phyloP scores from a whole-genome alignment of 768 basidiomycete species.

The Amanita jacksonii region DNA sequence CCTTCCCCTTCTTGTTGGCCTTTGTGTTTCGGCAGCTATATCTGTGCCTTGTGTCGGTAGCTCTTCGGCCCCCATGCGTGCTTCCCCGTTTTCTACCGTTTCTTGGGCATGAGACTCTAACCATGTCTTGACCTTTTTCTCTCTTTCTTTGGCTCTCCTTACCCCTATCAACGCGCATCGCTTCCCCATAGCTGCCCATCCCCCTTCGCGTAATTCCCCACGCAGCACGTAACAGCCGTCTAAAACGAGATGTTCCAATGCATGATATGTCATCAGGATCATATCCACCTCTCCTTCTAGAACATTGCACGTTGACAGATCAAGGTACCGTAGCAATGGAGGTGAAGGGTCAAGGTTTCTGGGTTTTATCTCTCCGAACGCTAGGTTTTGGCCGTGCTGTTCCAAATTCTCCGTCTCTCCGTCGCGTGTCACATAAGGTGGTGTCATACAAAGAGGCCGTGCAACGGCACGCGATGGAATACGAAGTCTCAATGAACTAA shows the following conservation, averaged over 20 bases:
- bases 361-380: neutral
- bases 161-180: constrained; percentile 53
- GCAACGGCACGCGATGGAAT: constrained; percentile 60
- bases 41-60: neutral
- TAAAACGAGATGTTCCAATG: constrained; percentile 56
- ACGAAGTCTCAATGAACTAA: constrained; percentile 55
- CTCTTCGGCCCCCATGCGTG: too few relatives aligned
- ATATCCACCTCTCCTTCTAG: constrained; percentile 42
- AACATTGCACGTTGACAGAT: constrained; percentile 65
- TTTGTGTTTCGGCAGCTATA: neutral
- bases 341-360: constrained; percentile 17
- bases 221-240: constrained; percentile 56
- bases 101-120: constrained; percentile 27
- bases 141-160: constrained; percentile 52
- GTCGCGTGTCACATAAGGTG: constrained; percentile 2
- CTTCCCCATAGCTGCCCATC: constrained; percentile 56
- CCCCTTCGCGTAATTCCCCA: constrained; percentile 40
- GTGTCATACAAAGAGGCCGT: constrained; percentile 25
- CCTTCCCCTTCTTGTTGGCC: constrained; percentile 36
- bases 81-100: too few relatives aligned
- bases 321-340: constrained; percentile 52
- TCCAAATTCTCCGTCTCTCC: neutral
- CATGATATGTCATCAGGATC: constrained; percentile 39
- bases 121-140: constrained; percentile 50
- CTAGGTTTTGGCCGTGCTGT: neutral